phyloP scores from a whole-genome alignment of 1,284 basidiomycete species.

The Exobasidium rhododendri region DNA sequence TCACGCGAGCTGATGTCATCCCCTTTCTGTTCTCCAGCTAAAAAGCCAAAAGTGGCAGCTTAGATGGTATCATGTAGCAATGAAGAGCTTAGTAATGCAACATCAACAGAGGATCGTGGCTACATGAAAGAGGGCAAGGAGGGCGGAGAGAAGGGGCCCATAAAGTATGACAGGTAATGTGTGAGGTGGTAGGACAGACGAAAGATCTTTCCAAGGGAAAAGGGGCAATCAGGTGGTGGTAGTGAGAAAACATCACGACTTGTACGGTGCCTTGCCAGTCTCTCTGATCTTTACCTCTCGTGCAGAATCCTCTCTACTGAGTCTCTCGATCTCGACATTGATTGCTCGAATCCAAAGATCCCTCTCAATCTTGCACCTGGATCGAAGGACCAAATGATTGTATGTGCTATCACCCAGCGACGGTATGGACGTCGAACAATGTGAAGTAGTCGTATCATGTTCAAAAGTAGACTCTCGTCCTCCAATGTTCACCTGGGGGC shows the following conservation, averaged over 20 bases:
- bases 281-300: slow-evolving; percentile 50
- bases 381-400: slow-evolving; percentile 67
- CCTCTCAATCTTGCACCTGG: slow-evolving; percentile 73
- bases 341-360: slow-evolving; percentile 85
- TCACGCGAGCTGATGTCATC: not conserved
- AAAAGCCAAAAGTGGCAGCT: slow-evolving; percentile 68
- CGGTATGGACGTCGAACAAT: slow-evolving; percentile 56
- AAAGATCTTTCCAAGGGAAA: too few species aligned
- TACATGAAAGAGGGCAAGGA: too few species aligned
- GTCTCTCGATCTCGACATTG: slow-evolving; percentile 75
- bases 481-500: slow-evolving; percentile 4
- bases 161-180: too few species aligned
- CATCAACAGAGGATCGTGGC: too few species aligned
- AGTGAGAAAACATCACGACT: too few species aligned
- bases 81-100: too few species aligned
- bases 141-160: too few species aligned
- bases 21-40: slow-evolving; percentile 60
- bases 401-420: slow-evolving; percentile 63
- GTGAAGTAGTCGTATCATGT: slow-evolving; percentile 1
- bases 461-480: not conserved
- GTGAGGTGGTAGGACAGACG: too few species aligned
- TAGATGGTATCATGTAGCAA: slow-evolving; percentile 1
- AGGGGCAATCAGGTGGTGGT: too few species aligned
- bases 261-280: slow-evolving; percentile 22
- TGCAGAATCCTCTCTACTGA: slow-evolving; percentile 54